Conservation (phyloP, 2,329 filamentous ascomycete genomes). For the Apiospora sp. region DNA sequence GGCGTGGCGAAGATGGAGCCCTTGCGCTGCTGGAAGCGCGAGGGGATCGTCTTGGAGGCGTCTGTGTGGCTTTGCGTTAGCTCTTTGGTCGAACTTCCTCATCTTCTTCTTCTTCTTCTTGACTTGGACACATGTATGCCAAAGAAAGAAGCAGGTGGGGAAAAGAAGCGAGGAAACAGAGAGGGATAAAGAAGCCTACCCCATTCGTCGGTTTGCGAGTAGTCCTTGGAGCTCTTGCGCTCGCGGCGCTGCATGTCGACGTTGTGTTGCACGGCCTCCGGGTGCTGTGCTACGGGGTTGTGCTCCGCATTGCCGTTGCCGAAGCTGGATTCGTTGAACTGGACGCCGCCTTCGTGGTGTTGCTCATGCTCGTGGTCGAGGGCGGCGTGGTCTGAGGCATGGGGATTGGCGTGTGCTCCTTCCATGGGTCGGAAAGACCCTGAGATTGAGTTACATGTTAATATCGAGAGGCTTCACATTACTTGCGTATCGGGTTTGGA, state of each 20-base stretch:
- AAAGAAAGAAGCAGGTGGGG: not conserved
- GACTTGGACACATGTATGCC: no score
- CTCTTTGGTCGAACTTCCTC: not conserved
- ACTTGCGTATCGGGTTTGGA: not conserved
- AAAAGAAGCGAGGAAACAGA: slow-evolving; percentile 7
- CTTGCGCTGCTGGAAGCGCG: slow-evolving; percentile 73
- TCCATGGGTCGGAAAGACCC: slow-evolving; percentile 6
- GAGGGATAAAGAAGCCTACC: slow-evolving; percentile 44
- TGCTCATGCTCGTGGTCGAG: not conserved
- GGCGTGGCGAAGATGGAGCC: slow-evolving; percentile 74
- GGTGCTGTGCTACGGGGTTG: not conserved
- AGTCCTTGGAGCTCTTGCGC: slow-evolving; percentile 42
- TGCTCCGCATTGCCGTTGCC: slow-evolving; percentile 3
- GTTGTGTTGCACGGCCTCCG: slow-evolving; percentile 30
- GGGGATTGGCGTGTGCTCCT: not conserved
- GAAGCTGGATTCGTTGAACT: slow-evolving; percentile 28
- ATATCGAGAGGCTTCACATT: not conserved
- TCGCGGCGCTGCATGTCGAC: slow-evolving; percentile 46
- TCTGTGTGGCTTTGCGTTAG: slow-evolving; percentile 49
- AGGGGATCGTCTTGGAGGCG: slow-evolving; percentile 71
- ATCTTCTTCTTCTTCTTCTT: no score
- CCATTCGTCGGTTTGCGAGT: slow-evolving; percentile 54
- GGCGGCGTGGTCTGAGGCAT: not conserved
- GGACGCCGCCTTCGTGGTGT: not conserved
- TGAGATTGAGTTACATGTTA: not conserved